Conservation (phyloP, 106 monocot genomes). For the Dactylorhiza incarnata region DNA sequence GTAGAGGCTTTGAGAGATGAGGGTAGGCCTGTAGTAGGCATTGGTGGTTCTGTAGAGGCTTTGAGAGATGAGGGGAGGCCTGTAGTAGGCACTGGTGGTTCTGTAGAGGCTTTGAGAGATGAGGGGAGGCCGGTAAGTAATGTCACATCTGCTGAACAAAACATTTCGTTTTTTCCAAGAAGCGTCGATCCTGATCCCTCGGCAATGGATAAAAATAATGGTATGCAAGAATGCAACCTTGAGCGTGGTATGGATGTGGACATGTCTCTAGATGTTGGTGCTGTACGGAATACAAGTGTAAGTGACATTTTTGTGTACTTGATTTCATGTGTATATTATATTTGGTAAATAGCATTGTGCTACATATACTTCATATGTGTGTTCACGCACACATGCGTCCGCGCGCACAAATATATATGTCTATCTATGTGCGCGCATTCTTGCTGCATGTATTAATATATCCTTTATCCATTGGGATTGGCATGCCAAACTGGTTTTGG, state of each 20-base stretch:
- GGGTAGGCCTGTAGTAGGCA: constrained; percentile 13
- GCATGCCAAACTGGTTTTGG: too few species aligned
- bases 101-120: constrained; percentile 7
- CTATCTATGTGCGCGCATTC: too few species aligned
- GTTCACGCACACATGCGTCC: too few species aligned
- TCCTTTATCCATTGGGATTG: not conserved
- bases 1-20: constrained; percentile 7
- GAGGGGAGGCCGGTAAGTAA: constrained; percentile 10
- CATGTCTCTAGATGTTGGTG: constrained; percentile 26
- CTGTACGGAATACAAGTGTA: constrained; percentile 55
- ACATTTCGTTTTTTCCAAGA: constrained; percentile 3
- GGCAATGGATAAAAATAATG: constrained; percentile 42
- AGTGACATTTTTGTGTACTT: constrained; percentile 14
- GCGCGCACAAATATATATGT: too few species aligned
- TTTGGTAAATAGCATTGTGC: not conserved
- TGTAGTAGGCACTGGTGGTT: constrained; percentile 6
- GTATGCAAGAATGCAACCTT: constrained; percentile 26
- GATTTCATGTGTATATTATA: not conserved
- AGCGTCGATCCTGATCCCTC: constrained; percentile 34
- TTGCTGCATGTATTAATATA: not conserved
- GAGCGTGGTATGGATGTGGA: constrained; percentile 33
- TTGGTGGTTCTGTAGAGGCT: too few species aligned
- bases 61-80: too few species aligned
- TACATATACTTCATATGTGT: too few species aligned
- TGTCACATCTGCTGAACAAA: not conserved